Evolutionary conservation across 1,139 yeast genomes (phyloP).

Genomic region (Diutina mesorugosa): DNA sequence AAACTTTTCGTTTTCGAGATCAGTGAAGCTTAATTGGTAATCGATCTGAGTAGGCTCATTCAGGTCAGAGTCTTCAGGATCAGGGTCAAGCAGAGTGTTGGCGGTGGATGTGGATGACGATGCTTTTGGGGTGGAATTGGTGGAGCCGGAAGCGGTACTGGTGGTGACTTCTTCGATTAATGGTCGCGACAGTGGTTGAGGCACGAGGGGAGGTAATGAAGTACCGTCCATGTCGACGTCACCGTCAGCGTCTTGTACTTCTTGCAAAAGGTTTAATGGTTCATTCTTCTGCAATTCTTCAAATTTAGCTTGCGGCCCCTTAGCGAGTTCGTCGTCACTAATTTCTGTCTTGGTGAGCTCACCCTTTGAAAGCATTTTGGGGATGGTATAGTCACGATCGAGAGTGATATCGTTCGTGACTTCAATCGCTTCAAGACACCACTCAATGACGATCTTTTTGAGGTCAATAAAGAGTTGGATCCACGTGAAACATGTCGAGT

Average conservation of each 20-base stretch:
- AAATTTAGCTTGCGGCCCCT: slow-evolving; percentile 20
- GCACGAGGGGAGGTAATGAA: background rate
- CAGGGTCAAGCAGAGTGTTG: background rate
- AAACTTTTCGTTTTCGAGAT: background rate
- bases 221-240: background rate
- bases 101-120: background rate
- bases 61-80: background rate
- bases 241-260: slow-evolving; percentile 6
- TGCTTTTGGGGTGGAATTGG: background rate
- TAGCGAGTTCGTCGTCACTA: slow-evolving; percentile 17
- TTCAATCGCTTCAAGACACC: slow-evolving; percentile 63
- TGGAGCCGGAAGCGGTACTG: background rate
- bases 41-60: background rate
- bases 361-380: slow-evolving; percentile 56
- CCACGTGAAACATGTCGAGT: slow-evolving; percentile 50
- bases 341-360: slow-evolving; percentile 25
- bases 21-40: background rate
- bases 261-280: slow-evolving; percentile 28
- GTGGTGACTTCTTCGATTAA: background rate
- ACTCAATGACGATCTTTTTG: slow-evolving; percentile 36
- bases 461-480: slow-evolving; percentile 40
- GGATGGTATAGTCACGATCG: slow-evolving; percentile 34
- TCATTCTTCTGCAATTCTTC: slow-evolving; percentile 25
- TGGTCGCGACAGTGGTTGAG: background rate
- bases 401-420: slow-evolving; percentile 25